Base-by-base conservation (phyloP, 345 rosid species). In the Pistacia integerrima region DNA sequence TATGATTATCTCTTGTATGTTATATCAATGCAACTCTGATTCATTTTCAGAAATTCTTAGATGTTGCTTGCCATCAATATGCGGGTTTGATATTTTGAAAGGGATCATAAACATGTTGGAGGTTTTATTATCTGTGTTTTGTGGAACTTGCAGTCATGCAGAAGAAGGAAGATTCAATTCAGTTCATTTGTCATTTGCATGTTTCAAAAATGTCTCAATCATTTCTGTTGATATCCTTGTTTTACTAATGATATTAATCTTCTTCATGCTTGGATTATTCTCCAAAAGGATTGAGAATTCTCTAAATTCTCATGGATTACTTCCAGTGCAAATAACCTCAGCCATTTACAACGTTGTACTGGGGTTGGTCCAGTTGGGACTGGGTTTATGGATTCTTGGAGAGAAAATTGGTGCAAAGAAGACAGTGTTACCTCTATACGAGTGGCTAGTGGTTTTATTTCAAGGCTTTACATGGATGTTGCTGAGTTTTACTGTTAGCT, bases 391-490 rank as follows among this genome's bases (percentile, higher is more conserved):
- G 85, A 74, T 72, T 36, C 66, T 78, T 58, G 28, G 14, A 74
- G 72, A 76, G 64, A 63, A 78, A 48, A 56, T 72, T 1, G 68
- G 48, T 28, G 30, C 35, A 22, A 75, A 79, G 65, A 55, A 67
- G n/a, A 76, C 80, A 10, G 41, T 81, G 54, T 33, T 77, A 1
- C 89, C 89, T 54, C 71, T 78, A 4, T 64, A 84, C 38, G 78
- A 30, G 61, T 88, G 87, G 87, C 65, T 80, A 8, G 76, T 65
- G 30, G 28, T 70, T 30, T 28, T 79, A 13, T 64, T 78, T 67
- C 85, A 83, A 55, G 89, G 80, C 52, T 73, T 81, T 58, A 72
- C 85, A 51, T 86, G 87, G 89, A 57, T 83, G 76, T 65, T 74
- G 41, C 64, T 81, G 33, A 63, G 69, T 64, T 14, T 81, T 38